Conservation (phyloP, 2,329 filamentous ascomycete species). For the Amauroascus verrucosus region DNA sequence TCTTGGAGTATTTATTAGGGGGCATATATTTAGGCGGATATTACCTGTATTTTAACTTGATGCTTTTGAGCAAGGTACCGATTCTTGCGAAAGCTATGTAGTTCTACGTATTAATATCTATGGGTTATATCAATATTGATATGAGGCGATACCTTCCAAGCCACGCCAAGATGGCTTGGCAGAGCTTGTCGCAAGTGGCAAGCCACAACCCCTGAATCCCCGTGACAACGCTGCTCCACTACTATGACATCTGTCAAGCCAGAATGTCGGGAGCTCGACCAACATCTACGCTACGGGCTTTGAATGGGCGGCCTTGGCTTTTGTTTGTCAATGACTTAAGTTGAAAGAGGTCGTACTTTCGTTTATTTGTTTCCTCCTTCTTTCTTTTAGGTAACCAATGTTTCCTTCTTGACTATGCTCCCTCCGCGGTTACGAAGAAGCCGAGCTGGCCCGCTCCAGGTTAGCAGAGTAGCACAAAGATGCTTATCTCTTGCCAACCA, state of each 20-base stretch:
- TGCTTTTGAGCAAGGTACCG: no score
- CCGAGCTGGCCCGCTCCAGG: neutral
- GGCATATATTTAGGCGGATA: neutral
- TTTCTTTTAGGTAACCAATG: neutral
- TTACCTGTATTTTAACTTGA: neutral
- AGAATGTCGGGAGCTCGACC: no score
- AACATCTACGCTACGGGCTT: no score
- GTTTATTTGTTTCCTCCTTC: neutral
- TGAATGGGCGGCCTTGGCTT: neutral
- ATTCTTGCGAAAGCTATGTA: no score
- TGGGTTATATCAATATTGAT: no score
- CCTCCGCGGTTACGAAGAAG: neutral
- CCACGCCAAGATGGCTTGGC: neutral
- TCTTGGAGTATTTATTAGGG: constrained; percentile 1
- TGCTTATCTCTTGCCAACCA: neutral
- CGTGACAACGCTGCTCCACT: neutral
- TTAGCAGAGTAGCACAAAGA: neutral
- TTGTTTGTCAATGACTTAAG: neutral
- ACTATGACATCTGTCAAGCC: neutral
- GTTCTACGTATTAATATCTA: no score
- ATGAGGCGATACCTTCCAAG: no score
- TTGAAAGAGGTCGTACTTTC: neutral
- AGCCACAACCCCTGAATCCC: neutral
- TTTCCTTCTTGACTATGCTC: neutral
- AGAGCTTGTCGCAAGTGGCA: neutral